A percentile compares a stretch with the other conserved stretches of the same genome.
Evolutionary conservation across 495 filamentous ascomycete species (phyloP).

Genomic region (Talaromyces liani): DNA sequence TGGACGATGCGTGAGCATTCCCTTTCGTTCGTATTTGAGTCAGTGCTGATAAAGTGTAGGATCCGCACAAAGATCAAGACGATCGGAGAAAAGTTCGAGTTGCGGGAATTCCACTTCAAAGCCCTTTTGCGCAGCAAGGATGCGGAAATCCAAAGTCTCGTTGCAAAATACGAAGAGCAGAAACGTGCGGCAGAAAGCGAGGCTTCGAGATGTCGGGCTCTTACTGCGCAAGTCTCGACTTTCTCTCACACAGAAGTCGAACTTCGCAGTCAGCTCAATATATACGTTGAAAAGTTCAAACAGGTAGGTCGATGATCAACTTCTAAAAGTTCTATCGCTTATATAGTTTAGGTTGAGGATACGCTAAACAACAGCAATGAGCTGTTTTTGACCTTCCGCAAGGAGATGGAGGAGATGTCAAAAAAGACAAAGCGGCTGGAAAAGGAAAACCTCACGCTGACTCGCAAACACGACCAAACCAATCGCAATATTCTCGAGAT

Average conservation of each 20-base stretch:
- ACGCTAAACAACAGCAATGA: constrained; percentile 98
- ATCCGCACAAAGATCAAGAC: constrained; percentile 88
- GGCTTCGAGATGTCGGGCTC: constrained; percentile 63
- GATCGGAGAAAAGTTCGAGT: constrained; percentile 90
- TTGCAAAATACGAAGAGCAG: constrained; percentile 79
- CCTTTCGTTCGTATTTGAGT: background rate
- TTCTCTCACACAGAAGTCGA: constrained; percentile 96
- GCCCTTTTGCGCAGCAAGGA: constrained; percentile 87
- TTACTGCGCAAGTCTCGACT: constrained; percentile 87
- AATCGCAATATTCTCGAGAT: constrained; percentile 95
- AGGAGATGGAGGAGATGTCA: constrained; percentile 99
- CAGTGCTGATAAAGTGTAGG: constrained; percentile 33
- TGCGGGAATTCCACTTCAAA: constrained; percentile 86
- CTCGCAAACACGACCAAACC: constrained; percentile 86
- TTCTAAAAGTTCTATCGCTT: background rate
- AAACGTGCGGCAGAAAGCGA: constrained; percentile 81
- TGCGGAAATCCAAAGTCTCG: constrained; percentile 87
- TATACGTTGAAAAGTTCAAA: constrained; percentile 99
- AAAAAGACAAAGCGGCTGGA: constrained; percentile 98
- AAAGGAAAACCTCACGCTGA: constrained; percentile 88
- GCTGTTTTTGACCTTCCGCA: constrained; percentile 93
- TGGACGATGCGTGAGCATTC: constrained; percentile 74
- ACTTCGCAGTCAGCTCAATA: constrained; percentile 88
- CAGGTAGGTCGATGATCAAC: constrained; percentile 60
- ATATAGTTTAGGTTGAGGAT: constrained; percentile 76